Base-by-base conservation (phyloP, 2,329 filamentous ascomycete species). In the Nothomitra cinnamomea region DNA sequence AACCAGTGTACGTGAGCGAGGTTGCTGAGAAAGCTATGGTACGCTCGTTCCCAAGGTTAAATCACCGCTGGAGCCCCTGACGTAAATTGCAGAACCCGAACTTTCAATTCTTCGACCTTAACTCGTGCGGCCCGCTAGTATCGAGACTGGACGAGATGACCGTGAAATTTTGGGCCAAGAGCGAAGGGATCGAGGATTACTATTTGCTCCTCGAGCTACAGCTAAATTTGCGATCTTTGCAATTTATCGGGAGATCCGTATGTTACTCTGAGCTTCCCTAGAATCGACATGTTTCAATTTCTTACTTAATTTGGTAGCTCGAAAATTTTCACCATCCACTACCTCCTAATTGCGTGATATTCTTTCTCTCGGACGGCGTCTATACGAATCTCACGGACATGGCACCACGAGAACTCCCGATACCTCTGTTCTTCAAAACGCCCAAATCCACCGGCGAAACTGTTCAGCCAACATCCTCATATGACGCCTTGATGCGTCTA, bases 1-100 rank as follows among this genome's bases (percentile, higher is more conserved):
- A 87, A 15, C 88, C 90, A 0, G 70, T 95, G n/a, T 95, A 95
- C 65, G 78, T 95, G 61, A 95, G 88, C 62, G 90, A 96, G 68
- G 73, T 84, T 21, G 77, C 82, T 25, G 77, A 84, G 60, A 80
- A 80, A 61, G 81, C 85, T n/a, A 88, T 87, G 66, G 57, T 58
- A 47, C 15, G 24, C 22, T 38, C 24, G 4, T 32, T 28, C 32
- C 15, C 35, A 15, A 15, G 4, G 12, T 22, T 15, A 36, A 22
- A 10, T 4, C 21, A 15, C 21, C 32, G n/a, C 12, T 21, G 24
- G 25, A 17, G 24, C 2, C 13, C 22, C 35, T 45, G n/a, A 48
- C 51, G 28, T 55, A 28, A 56, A 2, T 19, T 50, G n/a, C 53
- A 58, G 68, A 95, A 95, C 65, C 92, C 92, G 58, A 87, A 84